These are phyloP conservation scores for Teratosphaeria epicoccoides DNA, from an alignment of 2,329 filamentous ascomycete species.

Conservation along the genomic window DNA sequence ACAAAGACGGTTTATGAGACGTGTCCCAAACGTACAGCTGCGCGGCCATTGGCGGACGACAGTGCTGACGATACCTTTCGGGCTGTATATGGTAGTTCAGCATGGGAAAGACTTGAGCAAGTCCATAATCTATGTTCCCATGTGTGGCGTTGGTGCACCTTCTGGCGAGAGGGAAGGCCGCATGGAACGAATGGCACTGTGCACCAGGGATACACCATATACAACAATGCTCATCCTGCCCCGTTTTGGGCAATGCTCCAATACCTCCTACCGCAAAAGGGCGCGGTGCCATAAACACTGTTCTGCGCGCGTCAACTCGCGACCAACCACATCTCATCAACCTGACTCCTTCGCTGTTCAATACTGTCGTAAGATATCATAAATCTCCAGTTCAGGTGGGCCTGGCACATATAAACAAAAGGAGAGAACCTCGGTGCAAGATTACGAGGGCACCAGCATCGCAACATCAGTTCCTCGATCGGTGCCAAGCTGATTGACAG, in stretches of 20 bases:
- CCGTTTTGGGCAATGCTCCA: too few relatives aligned
- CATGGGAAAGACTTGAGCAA: not conserved
- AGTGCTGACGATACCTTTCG: not conserved
- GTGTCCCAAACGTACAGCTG: not conserved
- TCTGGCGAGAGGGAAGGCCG: not conserved
- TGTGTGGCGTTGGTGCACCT: not conserved
- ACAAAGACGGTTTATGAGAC: not conserved
- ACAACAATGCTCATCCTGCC: not conserved
- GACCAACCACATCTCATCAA: too few relatives aligned
- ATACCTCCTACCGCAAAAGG: too few relatives aligned
- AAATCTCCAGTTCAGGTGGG: not conserved
- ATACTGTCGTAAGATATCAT: not conserved
- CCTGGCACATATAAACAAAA: not conserved
- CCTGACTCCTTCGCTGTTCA: not conserved
- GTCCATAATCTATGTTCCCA: not conserved
- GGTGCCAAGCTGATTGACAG: slow-evolving; percentile 7
- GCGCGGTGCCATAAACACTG: too few relatives aligned
- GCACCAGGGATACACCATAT: not conserved
- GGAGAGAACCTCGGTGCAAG: not conserved
- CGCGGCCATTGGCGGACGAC: not conserved
- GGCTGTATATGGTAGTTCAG: not conserved
- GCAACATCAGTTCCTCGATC: slow-evolving; percentile 17
- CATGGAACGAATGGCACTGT: not conserved
- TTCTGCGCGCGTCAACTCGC: too few relatives aligned
- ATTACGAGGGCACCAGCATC: slow-evolving; percentile 1